Evolutionary conservation across 805 yeast genomes (phyloP).

Genomic region (Myxozyma melibiosi): DNA sequence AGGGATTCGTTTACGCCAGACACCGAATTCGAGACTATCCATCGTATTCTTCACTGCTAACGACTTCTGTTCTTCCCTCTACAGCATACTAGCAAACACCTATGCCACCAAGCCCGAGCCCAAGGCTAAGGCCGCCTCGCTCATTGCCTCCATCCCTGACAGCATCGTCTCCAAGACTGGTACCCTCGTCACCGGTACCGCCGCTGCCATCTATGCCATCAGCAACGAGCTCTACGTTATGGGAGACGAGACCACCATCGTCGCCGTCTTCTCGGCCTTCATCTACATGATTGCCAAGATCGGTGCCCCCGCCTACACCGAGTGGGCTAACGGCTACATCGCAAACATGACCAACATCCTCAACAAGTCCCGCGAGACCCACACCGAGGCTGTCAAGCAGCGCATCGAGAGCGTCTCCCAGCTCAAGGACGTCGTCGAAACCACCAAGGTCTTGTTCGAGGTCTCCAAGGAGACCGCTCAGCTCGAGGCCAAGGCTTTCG

Average conservation of each 20-base stretch:
- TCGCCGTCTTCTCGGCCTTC: constrained; percentile 78
- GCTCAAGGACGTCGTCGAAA: constrained; percentile 86
- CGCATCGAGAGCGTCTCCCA: constrained; percentile 87
- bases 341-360: constrained; percentile 77
- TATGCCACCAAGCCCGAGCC: constrained; percentile 61
- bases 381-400: constrained; percentile 87
- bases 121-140: constrained; percentile 84
- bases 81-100: constrained; percentile 13
- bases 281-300: constrained; percentile 76
- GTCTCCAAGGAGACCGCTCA: constrained; percentile 95
- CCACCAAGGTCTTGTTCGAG: constrained; percentile 89
- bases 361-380: constrained; percentile 85
- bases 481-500: constrained; percentile 92
- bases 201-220: constrained; percentile 91
- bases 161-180: constrained; percentile 88
- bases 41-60: too few species aligned
- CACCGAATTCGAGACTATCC: too few species aligned
- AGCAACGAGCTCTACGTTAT: constrained; percentile 90
- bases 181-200: constrained; percentile 89
- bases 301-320: constrained; percentile 92
- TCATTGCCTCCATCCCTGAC: constrained; percentile 90
- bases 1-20: too few species aligned
- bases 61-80: not conserved
- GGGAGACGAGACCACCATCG: constrained; percentile 89
- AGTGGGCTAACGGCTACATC: constrained; percentile 87